These are phyloP conservation scores for Coriolopsis trogii DNA, from an alignment of 1,284 basidiomycete species.

Conservation along the genomic window DNA sequence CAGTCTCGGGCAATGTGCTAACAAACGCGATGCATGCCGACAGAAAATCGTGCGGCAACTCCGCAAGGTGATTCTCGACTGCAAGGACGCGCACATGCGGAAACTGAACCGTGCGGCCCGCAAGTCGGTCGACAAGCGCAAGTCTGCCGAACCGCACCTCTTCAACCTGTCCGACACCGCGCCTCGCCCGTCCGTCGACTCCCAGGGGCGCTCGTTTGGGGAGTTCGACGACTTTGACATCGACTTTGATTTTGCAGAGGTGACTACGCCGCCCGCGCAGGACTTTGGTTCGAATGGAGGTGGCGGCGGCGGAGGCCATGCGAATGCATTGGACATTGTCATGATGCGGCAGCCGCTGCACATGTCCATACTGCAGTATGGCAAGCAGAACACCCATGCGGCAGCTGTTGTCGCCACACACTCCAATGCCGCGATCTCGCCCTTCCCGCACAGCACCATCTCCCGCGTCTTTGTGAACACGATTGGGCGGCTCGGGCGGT, in stretches of 20 bases:
- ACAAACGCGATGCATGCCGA: background rate
- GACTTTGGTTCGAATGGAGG: constrained; percentile 19
- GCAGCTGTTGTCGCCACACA: constrained; percentile 30
- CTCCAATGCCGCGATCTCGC: constrained; percentile 46
- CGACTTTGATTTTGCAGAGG: constrained; percentile 65
- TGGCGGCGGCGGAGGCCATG: no score
- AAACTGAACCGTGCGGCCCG: constrained; percentile 25
- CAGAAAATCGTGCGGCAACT: constrained; percentile 80
- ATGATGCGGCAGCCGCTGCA: constrained; percentile 49
- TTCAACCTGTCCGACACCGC: constrained; percentile 29
- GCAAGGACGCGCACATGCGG: constrained; percentile 67
- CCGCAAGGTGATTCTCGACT: constrained; percentile 79
- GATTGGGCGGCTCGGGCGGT: constrained; percentile 78
- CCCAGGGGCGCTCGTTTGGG: constrained; percentile 29
- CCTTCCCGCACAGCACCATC: constrained; percentile 64
- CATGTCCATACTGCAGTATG: constrained; percentile 41
- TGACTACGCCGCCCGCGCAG: constrained; percentile 12
- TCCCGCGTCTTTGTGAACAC: constrained; percentile 82
- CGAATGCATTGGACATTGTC: constrained; percentile 30
- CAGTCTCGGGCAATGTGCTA: background rate
- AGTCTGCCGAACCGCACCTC: constrained; percentile 20
- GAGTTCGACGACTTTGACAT: constrained; percentile 70
- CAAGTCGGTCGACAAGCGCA: constrained; percentile 22
- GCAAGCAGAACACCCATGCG: constrained; percentile 39
- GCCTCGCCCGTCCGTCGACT: constrained; percentile 41